A percentile compares a stretch with the other conserved stretches of the same genome.
phyloP scores from a whole-genome alignment of 2,329 filamentous ascomycete genomes.

The Aspergillus brunneoviolaceus region DNA sequence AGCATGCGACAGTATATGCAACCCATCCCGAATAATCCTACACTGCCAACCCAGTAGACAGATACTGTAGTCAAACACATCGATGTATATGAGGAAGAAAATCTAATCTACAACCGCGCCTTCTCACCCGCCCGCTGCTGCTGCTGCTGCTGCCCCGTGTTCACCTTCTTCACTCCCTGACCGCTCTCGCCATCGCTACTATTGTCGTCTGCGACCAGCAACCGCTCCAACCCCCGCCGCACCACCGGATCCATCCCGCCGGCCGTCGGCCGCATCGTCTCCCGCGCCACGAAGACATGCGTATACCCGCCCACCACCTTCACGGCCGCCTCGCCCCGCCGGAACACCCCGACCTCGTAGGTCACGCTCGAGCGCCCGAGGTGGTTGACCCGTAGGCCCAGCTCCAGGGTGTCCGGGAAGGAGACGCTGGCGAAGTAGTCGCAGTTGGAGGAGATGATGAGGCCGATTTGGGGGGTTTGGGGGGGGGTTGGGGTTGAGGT shows the following conservation, averaged over 20 bases:
- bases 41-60: background rate
- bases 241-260: slow-evolving; percentile 51
- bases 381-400: slow-evolving; percentile 78
- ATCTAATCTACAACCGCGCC: slow-evolving; percentile 27
- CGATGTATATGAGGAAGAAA: background rate
- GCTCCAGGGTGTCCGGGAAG: slow-evolving; percentile 78
- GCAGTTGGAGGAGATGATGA: slow-evolving; percentile 82
- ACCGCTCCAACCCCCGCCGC: slow-evolving; percentile 56
- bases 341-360: slow-evolving; percentile 87
- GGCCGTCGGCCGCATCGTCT: slow-evolving; percentile 64
- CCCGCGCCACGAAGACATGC: slow-evolving; percentile 83
- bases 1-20: too few relatives aligned
- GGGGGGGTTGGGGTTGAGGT: slow-evolving; percentile 6
- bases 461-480: slow-evolving; percentile 61
- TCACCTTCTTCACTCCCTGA: background rate
- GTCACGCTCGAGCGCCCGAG: slow-evolving; percentile 83
- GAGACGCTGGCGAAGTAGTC: slow-evolving; percentile 80
- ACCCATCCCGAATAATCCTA: too few relatives aligned
- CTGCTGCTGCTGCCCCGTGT: background rate
- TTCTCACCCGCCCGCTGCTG: background rate
- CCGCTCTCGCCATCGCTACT: background rate
- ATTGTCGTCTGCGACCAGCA: slow-evolving; percentile 41
- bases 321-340: slow-evolving; percentile 68
- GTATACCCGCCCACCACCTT: slow-evolving; percentile 83
- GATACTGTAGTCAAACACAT: background rate